These are phyloP conservation scores for Phytopythium chamaehyphon DNA, from an alignment of 352 stramenopile species.

Conservation along the genomic window DNA sequence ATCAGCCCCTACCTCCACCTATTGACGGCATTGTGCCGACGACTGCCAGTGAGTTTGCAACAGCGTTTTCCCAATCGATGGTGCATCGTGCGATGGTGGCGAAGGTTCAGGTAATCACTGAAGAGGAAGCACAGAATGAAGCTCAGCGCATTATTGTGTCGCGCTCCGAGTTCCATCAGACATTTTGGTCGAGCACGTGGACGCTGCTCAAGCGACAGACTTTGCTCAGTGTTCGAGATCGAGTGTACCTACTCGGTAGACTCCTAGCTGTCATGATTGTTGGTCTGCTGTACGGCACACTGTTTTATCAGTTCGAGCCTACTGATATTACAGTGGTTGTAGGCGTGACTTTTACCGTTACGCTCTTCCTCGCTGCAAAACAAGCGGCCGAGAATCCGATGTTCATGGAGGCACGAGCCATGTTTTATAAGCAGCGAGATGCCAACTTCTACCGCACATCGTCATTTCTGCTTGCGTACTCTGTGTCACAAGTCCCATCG, in stretches of 20 bases:
- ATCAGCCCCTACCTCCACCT: conserved; percentile 10
- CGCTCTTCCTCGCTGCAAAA: conserved; percentile 72
- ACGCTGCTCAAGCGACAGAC: conserved; percentile 63
- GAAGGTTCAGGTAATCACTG: not conserved
- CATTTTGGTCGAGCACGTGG: conserved; percentile 33
- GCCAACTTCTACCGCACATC: conserved; percentile 48
- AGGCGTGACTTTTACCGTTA: conserved; percentile 70
- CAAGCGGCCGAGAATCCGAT: conserved; percentile 72
- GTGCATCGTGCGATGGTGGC: conserved; percentile 27
- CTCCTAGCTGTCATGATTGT: conserved; percentile 37
- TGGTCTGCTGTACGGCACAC: conserved; percentile 36
- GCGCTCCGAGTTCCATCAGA: conserved; percentile 40
- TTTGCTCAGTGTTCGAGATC: conserved; percentile 50
- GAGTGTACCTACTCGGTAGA: conserved; percentile 31
- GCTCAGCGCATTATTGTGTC: conserved; percentile 51
- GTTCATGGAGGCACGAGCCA: conserved; percentile 67
- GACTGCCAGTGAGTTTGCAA: not conserved
- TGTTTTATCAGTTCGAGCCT: conserved; percentile 37
- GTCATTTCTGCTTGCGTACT: conserved; percentile 58
- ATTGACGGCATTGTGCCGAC: no score
- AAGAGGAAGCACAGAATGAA: not conserved
- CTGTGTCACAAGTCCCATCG: conserved; percentile 30
- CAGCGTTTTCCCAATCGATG: conserved; percentile 16
- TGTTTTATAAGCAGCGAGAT: conserved; percentile 31
- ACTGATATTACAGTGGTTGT: conserved; percentile 44